Evolutionary conservation across 2,329 filamentous ascomycete species (phyloP).

Genomic region (Magnaporthiopsis rhizophila): DNA sequence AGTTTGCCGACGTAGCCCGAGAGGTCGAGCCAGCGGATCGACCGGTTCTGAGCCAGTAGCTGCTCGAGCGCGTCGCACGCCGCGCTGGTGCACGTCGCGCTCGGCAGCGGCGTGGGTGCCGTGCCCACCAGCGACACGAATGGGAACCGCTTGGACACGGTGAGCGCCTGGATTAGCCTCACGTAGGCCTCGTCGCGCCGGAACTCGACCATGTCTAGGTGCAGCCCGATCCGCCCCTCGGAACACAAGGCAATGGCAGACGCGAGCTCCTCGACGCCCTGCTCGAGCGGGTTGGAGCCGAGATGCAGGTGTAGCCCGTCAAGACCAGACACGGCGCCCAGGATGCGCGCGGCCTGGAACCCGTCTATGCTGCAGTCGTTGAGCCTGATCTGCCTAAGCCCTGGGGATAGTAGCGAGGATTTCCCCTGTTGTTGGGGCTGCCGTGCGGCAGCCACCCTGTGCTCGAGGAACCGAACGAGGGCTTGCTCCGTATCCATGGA

Average conservation of each 20-base stretch:
- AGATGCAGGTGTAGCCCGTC: conserved; percentile 40
- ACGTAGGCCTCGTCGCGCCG: conserved; percentile 42
- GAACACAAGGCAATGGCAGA: conserved; percentile 37
- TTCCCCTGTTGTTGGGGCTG: background rate
- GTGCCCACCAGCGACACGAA: conserved; percentile 48
- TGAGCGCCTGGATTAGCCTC: conserved; percentile 39
- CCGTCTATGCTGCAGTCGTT: conserved; percentile 46
- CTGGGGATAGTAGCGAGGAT: conserved; percentile 19
- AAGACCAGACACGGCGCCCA: conserved; percentile 38
- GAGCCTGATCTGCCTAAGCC: conserved; percentile 36
- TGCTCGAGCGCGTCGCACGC: conserved; percentile 39
- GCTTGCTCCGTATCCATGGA: conserved; percentile 40
- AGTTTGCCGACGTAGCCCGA: conserved; percentile 50
- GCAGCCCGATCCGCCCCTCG: conserved; percentile 38
- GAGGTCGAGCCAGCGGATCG: conserved; percentile 45
- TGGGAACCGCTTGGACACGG: conserved; percentile 40
- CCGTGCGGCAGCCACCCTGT: background rate
- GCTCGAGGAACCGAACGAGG: conserved; percentile 35
- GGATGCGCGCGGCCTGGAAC: conserved; percentile 39
- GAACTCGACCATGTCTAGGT: conserved; percentile 52
- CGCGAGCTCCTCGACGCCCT: conserved; percentile 42
- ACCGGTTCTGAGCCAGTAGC: conserved; percentile 43
- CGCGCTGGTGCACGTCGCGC: conserved; percentile 28
- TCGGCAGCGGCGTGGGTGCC: conserved; percentile 30
- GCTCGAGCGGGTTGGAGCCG: conserved; percentile 45